phyloP scores from a whole-genome alignment of 1,284 basidiomycete species.

The Ceratobasidium sp. region DNA sequence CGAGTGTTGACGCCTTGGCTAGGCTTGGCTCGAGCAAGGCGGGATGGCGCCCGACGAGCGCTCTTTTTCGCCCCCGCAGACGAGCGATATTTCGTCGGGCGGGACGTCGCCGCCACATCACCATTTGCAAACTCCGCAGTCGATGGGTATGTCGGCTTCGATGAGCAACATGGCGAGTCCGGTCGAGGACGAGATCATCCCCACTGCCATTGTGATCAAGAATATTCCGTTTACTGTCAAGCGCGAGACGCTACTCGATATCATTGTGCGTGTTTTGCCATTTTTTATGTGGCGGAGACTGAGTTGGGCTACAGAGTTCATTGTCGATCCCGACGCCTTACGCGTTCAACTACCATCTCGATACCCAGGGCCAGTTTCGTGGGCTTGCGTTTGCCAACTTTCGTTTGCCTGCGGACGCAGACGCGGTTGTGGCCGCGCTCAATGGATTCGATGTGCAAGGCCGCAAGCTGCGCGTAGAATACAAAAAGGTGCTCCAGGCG shows the following conservation, averaged over 20 bases:
- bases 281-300: background rate
- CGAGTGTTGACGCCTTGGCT: slow-evolving; percentile 45
- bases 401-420: slow-evolving; percentile 89
- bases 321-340: slow-evolving; percentile 97
- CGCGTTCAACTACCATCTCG: slow-evolving; percentile 99
- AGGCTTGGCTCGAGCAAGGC: slow-evolving; percentile 64
- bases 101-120: slow-evolving; percentile 74
- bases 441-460: slow-evolving; percentile 97
- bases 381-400: slow-evolving; percentile 99
- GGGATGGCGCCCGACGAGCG: slow-evolving; percentile 75
- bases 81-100: slow-evolving; percentile 86
- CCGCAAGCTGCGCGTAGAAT: slow-evolving; percentile 98
- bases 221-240: slow-evolving; percentile 99
- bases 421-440: slow-evolving; percentile 94
- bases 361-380: slow-evolving; percentile 95
- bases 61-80: slow-evolving; percentile 79
- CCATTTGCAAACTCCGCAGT: slow-evolving; percentile 65
- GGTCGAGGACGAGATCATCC: slow-evolving; percentile 92
- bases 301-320: slow-evolving; percentile 70
- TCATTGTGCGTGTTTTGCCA: slow-evolving; percentile 73
- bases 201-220: slow-evolving; percentile 99
- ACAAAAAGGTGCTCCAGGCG: slow-evolving; percentile 98
- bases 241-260: slow-evolving; percentile 93
- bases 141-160: slow-evolving; percentile 65
- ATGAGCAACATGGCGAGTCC: slow-evolving; percentile 55